Evolutionary conservation across 257 asterid species (phyloP).

Genomic region (Leptodermis oblonga): DNA sequence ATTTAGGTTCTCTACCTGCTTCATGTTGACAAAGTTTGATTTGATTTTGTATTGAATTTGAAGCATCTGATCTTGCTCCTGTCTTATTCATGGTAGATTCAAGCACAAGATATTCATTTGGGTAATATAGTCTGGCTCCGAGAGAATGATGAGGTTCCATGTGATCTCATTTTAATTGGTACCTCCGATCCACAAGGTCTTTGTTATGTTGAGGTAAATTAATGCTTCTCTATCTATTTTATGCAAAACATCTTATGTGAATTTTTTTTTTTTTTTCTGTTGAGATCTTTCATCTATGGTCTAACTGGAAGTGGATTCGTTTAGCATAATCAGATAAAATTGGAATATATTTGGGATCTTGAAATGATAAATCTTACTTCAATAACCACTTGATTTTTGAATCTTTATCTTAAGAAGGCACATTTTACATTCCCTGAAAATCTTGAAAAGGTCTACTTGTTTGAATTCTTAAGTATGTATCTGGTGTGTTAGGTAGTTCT

Average conservation of each 20-base stretch:
- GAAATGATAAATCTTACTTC: background rate
- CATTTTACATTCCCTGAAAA: background rate
- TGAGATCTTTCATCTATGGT: background rate
- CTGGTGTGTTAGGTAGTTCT: background rate
- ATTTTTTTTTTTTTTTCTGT: background rate
- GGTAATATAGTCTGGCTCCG: constrained; percentile 98
- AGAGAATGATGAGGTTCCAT: constrained; percentile 98
- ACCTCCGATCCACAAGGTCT: constrained; percentile 88
- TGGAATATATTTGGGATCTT: background rate
- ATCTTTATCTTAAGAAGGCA: background rate
- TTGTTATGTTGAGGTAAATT: constrained; percentile 88
- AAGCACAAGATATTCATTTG: constrained; percentile 84
- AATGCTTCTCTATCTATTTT: constrained; percentile 1
- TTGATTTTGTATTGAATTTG: background rate
- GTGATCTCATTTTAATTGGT: constrained; percentile 95
- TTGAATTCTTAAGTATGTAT: background rate
- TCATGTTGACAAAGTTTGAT: background rate
- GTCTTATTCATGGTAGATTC: constrained; percentile 46
- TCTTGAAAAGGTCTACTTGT: background rate
- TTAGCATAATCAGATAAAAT: background rate
- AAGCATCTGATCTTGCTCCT: constrained; percentile 13
- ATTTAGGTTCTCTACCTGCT: background rate
- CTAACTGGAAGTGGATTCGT: background rate
- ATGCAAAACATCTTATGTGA: constrained; percentile 5
- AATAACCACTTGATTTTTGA: background rate